Conservation (phyloP, 2,329 filamentous ascomycete genomes). For the Pestalotiopsis fici region DNA sequence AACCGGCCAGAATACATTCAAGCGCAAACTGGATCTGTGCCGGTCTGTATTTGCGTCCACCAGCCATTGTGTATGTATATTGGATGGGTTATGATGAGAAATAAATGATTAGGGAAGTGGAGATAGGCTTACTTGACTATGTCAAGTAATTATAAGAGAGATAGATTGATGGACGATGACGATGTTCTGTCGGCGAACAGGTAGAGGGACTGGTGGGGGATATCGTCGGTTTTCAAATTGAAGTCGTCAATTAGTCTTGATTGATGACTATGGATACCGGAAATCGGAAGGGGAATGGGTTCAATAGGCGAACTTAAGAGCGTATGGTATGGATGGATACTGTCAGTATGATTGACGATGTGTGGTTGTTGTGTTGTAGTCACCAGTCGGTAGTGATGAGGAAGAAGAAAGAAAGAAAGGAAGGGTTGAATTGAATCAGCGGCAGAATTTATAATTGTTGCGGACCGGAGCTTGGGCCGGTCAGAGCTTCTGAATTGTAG, state of each 20-base stretch:
- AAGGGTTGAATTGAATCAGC: neutral
- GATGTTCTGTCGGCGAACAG: no score
- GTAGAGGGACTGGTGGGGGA: no score
- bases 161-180: no score
- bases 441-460: neutral
- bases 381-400: neutral
- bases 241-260: no score
- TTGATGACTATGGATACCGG: no score
- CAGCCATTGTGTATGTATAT: conserved; percentile 6
- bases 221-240: no score
- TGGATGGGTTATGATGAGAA: neutral
- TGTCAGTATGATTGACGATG: no score
- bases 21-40: conserved; percentile 20
- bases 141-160: neutral
- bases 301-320: no score
- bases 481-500: neutral
- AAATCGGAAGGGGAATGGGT: no score
- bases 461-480: neutral
- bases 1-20: conserved; percentile 7
- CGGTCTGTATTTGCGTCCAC: conserved; percentile 17
- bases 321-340: no score
- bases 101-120: neutral
- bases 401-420: neutral
- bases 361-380: neutral
- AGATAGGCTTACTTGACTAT: neutral